A percentile compares a stretch with the other conserved stretches of the same genome.
Conservation (phyloP, 2,329 filamentous ascomycete species). For the Colletotrichum karsti region DNA sequence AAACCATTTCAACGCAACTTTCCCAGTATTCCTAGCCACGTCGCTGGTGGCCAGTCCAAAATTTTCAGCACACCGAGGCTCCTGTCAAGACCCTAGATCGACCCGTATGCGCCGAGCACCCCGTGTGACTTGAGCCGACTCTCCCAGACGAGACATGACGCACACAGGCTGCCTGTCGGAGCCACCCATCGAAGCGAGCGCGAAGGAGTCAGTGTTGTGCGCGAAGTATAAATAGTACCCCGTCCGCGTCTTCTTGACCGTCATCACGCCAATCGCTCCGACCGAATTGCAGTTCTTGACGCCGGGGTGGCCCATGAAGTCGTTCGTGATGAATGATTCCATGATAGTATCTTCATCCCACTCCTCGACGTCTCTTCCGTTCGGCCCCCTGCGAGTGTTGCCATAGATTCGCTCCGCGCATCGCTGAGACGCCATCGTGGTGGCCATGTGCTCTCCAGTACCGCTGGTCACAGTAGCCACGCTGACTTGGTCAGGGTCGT, state of each 20-base stretch:
- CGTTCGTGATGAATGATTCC: slow-evolving; percentile 80
- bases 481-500: slow-evolving; percentile 73
- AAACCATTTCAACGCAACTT: not conserved
- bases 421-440: slow-evolving; percentile 87
- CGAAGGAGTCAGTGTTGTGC: slow-evolving; percentile 92
- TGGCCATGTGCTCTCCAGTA: slow-evolving; percentile 98
- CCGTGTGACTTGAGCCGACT: slow-evolving; percentile 60
- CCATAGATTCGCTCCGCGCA: slow-evolving; percentile 88
- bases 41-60: not conserved
- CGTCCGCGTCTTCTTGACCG: slow-evolving; percentile 81
- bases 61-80: not conserved
- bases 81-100: slow-evolving; percentile 15
- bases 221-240: slow-evolving; percentile 91
- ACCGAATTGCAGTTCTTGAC: slow-evolving; percentile 81
- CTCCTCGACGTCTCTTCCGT: slow-evolving; percentile 70
- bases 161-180: slow-evolving; percentile 78
- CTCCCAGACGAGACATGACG: slow-evolving; percentile 83
- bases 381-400: slow-evolving; percentile 65
- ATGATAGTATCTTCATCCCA: slow-evolving; percentile 82
- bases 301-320: slow-evolving; percentile 93
- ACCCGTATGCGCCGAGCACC: slow-evolving; percentile 60
- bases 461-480: slow-evolving; percentile 92
- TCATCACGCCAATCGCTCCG: slow-evolving; percentile 91
- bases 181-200: slow-evolving; percentile 87
- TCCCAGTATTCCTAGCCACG: not conserved